Evolutionary conservation across 2,329 filamentous ascomycete genomes (phyloP), one percentile per base, ranked within the genome.

Genomic region (Cytospora paraplurivora): DNA sequence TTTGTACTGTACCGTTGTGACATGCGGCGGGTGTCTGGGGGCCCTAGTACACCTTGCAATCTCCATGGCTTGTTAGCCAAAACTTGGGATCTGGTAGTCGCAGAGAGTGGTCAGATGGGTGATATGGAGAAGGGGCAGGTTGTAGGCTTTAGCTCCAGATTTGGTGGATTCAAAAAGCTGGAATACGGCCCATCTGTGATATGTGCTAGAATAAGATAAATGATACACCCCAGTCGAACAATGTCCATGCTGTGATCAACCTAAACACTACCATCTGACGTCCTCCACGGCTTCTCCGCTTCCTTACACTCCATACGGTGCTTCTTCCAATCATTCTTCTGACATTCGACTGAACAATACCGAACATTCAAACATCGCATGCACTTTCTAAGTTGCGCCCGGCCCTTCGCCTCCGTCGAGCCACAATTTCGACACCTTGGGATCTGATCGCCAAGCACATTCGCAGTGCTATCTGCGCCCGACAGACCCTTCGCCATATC

Each of bases 341-440:
- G 84, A 60, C 84, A 87, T 56, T 79, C 77, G 0, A 62, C 63
- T 3, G 79, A 81, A 71, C 84, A 87, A 60, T 86, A 87, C 65
- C 70, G 76, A 13, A 71, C 79, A 56, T 70, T 71, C 66, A 72
- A 69, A 62, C 84, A 86, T 8, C 77, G 68, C 57, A 67, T 64
- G 64, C 83, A 86, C 65, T 72, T 79, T 69, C 79, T 76, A 61
- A 85, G 67, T 34, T 67, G 62, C 12, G 68, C 70, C 0, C 73
- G 74, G 1, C 69, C 69, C 34, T 70, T 67, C 0, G 67, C 72
- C 47, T 75, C 69, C 1, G 67, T 68, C 55, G 72, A 74, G 17
- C 75, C 75, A 62, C 80, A 82, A 15, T 61, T 74, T 56, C 71
- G 70, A 47, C 79, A 82, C 12, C 62, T 62, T 1, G 38, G 52